phyloP scores from a whole-genome alignment of 2,329 filamentous ascomycete species.

The Myriangium duriaei region DNA sequence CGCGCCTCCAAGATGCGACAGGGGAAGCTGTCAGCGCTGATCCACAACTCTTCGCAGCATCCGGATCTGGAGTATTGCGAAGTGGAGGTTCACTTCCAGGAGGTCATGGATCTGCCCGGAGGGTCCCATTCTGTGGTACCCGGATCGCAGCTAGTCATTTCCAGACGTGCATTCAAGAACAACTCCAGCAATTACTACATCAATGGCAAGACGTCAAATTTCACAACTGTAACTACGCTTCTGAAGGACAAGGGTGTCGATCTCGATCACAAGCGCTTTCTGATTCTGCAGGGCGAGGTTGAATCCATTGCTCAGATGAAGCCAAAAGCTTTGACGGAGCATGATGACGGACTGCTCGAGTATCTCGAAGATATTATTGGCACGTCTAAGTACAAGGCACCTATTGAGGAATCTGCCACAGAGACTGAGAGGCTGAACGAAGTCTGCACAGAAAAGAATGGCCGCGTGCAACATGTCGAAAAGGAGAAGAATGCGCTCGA shows the following conservation, averaged over 20 bases:
- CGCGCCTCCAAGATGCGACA: constrained; percentile 98
- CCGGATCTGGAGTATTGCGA: constrained; percentile 84
- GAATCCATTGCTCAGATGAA: constrained; percentile 99
- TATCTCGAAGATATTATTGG: constrained; percentile 98
- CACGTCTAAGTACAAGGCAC: constrained; percentile 94
- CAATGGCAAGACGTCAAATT: constrained; percentile 78
- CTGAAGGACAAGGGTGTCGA: constrained; percentile 83
- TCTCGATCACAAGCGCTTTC: constrained; percentile 92
- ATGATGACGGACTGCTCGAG: constrained; percentile 90
- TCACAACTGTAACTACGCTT: constrained; percentile 79
- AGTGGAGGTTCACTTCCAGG: constrained; percentile 91
- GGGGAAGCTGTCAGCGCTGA: constrained; percentile 92
- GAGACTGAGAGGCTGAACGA: constrained; percentile 92
- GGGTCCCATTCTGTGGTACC: constrained; percentile 67
- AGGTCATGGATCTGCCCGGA: constrained; percentile 76
- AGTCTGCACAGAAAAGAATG: constrained; percentile 87
- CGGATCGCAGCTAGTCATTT: constrained; percentile 75
- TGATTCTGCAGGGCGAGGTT: constrained; percentile 94
- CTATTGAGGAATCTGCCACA: constrained; percentile 83
- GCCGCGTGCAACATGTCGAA: constrained; percentile 90
- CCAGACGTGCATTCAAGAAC: constrained; percentile 89
- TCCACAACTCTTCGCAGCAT: constrained; percentile 86
- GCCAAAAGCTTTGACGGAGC: constrained; percentile 83
- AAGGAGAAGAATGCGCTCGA: constrained; percentile 90
- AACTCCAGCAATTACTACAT: constrained; percentile 98